Evolutionary conservation across 164 flowering plant species (phyloP), one percentile per base, ranked within the genome.

Genomic region (Umbilicus rupestris): DNA sequence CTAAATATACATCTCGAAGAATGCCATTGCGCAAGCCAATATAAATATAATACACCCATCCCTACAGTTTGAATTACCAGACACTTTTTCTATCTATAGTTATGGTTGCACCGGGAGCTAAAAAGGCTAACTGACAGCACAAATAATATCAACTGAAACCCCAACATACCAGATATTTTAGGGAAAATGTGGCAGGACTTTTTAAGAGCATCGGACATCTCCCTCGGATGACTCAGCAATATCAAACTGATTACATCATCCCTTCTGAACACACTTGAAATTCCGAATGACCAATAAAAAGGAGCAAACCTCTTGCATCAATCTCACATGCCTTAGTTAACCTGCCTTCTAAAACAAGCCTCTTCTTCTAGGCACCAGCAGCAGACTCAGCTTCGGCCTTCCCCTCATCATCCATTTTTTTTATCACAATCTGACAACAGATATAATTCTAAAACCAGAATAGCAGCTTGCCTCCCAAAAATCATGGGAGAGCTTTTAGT

Each of bases 271-370:
- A 33, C 70, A 0, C 63, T 26, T 3, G 90, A 87, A 19, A 83
- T 66, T 26, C 90, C 90, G 66, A 73, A 85, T 52, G 77, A 76
- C 11, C 83, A 45, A 85, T 12, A 28, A 83, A 77, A 49, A 84
- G 73, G 45, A 85, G 78, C 77, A 85, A 76, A 2, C 86, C 90
- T 22, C 80, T 66, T 0, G 87, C 82, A 72, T 85, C 90, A 28
- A 72, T 42, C 46, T 70, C 68, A 46, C 60, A 31, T 17, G 81
- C 75, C 46, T 60, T 73, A 1, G 44, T 39, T 33, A 83, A 2
- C 62, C 90, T 84, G n/a, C 90, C 87, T 68, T 83, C 90, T 31
- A 5, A 19, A 16, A 79, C 19, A 20, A 85, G 46, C 73, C 89
- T 73, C 71, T 73, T 82, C 72, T 75, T 72, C 89, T 87, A 85